Evolutionary conservation across 768 basidiomycete species (phyloP), one percentile per base, ranked within the genome.

Genomic region (Cystofilobasidium ferigula): DNA sequence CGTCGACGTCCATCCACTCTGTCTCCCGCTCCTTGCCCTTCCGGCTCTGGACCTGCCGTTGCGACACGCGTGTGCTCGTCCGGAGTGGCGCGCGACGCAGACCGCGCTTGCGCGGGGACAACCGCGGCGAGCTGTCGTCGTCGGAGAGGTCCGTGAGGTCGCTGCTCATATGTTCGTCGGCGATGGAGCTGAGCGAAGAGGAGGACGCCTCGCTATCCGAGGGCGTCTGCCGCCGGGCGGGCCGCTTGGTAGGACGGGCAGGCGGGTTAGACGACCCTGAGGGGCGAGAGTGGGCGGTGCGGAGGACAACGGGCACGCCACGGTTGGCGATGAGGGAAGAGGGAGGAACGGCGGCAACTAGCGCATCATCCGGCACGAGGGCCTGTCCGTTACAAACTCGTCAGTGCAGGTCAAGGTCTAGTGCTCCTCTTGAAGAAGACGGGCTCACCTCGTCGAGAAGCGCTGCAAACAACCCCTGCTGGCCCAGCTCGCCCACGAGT

Each of bases 11-110:
- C 51, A 54, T 28, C 51, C 28, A 32, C 28, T 54, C n/a, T n/a
- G n/a, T n/a, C n/a, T n/a, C 51, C 4, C 51, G 26, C 51, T 54
- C 51, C 16, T 54, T 54, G 28, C 51, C 51, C 30, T 54, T 54
- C 18, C 26, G 51, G 16, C 12, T 54, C 14, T 28, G 28, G 4
- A 18, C 24, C 24, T 32, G 48, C 26, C 24, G 24, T 7, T 3
- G 6, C 24, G 48, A 26, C 9, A 6, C 26, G 9, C 48, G 6
- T 24, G 24, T 54, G 28, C 28, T 6, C 18, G 51, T 10, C 51
- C 51, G 48, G 16, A 7, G 24, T 24, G 48, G 48, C 5, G 26
- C 24, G 4, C 12, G 51, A 20, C 45, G 45, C 22, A 47, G n/a
- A n/a, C 45, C 45, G 4, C 4, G 9, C 45, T n/a, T 47, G 3